phyloP scores from a whole-genome alignment of 345 rosid genomes.

The Citrus trifoliata region DNA sequence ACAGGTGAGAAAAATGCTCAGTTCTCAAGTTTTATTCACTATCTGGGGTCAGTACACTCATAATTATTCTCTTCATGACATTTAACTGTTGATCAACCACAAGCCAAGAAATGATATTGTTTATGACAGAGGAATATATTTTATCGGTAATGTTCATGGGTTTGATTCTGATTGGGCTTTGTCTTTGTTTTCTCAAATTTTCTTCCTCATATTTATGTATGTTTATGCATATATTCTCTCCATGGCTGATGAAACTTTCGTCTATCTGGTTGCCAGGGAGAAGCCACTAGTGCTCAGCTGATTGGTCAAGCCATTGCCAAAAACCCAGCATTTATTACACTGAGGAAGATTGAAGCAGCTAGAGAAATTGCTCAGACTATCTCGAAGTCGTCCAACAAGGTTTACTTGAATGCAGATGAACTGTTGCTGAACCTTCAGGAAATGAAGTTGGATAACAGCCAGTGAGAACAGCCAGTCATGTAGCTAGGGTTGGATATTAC shows the following conservation, averaged over 20 bases:
- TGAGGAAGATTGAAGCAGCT: constrained; percentile 91
- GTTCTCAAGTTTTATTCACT: background rate
- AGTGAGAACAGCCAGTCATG: background rate
- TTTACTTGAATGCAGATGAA: constrained; percentile 67
- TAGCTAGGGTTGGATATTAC: background rate
- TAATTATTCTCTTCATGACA: background rate
- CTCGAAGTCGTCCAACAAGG: constrained; percentile 69
- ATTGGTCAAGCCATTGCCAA: constrained; percentile 94
- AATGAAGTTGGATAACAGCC: constrained; percentile 41
- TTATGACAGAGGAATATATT: background rate
- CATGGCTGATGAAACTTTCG: background rate
- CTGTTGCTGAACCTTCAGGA: constrained; percentile 78
- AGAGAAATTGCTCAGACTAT: constrained; percentile 91
- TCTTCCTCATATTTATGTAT: too few species aligned
- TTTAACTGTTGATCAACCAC: background rate
- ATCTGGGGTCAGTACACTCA: background rate
- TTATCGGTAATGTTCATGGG: background rate
- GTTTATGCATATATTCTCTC: background rate
- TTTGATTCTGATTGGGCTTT: too few species aligned
- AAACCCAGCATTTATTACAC: constrained; percentile 84
- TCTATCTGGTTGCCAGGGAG: constrained; percentile 53
- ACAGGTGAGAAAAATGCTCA: constrained; percentile 46
- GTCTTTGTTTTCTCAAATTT: background rate
- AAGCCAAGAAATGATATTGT: background rate
- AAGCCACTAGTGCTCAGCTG: constrained; percentile 89